A percentile compares a stretch with the other conserved stretches of the same genome.
phyloP scores from a whole-genome alignment of 2,329 filamentous ascomycete species.

The Cytospora piceicola region DNA sequence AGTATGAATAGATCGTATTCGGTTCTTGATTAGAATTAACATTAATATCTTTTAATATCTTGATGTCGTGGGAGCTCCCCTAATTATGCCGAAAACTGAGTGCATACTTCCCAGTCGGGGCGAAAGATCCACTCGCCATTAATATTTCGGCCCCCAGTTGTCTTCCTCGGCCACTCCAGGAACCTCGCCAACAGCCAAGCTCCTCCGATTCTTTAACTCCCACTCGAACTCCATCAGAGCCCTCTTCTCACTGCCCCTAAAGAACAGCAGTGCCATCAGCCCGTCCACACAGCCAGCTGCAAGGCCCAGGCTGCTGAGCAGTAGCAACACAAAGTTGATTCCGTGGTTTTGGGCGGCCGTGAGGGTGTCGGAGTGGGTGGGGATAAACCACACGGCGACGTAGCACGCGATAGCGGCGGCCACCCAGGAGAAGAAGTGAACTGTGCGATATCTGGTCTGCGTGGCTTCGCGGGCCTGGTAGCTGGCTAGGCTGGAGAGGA shows the following conservation, averaged over 20 bases:
- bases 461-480: constrained; percentile 73
- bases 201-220: constrained; percentile 77
- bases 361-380: constrained; percentile 41
- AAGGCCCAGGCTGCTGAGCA: constrained; percentile 79
- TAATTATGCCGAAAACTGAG: background rate
- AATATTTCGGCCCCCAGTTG: constrained; percentile 12
- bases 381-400: constrained; percentile 84
- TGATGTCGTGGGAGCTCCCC: background rate
- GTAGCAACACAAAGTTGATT: constrained; percentile 71
- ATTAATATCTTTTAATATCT: constrained; percentile 19
- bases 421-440: constrained; percentile 74
- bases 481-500: constrained; percentile 69
- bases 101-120: background rate
- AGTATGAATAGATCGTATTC: constrained; percentile 30
- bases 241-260: constrained; percentile 82
- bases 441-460: constrained; percentile 72
- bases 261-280: constrained; percentile 86
- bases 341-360: constrained; percentile 24
- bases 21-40: constrained; percentile 28
- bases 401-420: constrained; percentile 73
- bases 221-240: constrained; percentile 90
- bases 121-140: background rate
- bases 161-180: constrained; percentile 6
- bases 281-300: constrained; percentile 80
- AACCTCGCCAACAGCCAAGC: constrained; percentile 37